phyloP scores from a whole-genome alignment of 1,284 basidiomycete species.

The Cryptococcus deneoformans region DNA sequence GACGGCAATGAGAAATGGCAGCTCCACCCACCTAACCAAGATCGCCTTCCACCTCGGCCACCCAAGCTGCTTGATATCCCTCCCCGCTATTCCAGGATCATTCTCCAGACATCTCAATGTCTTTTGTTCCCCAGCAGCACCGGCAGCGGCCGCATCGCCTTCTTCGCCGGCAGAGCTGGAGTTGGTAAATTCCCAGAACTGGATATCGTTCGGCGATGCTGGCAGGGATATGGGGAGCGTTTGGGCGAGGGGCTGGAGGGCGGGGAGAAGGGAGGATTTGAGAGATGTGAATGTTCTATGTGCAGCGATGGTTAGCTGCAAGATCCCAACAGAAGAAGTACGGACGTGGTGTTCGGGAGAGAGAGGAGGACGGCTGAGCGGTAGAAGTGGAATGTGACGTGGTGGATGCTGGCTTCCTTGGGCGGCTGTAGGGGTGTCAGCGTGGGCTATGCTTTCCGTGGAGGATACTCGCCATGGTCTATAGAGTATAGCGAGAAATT shows the following conservation, averaged over 20 bases:
- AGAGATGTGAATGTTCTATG: conserved; percentile 23
- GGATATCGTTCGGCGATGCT: conserved; percentile 20
- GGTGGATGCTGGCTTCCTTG: conserved; percentile 29
- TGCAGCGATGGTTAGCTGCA: conserved; percentile 1
- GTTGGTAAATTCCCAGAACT: conserved; percentile 32
- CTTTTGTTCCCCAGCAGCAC: background rate
- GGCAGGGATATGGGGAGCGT: conserved; percentile 17
- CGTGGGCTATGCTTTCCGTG: background rate
- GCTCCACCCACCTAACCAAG: conserved; percentile 34
- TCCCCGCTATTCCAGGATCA: background rate
- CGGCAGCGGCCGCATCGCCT: conserved; percentile 7
- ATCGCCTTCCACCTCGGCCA: conserved; percentile 42
- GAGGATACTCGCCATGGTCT: conserved; percentile 10
- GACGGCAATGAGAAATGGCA: too few relatives aligned
- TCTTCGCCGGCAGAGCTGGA: conserved; percentile 14
- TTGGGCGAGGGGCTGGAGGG: conserved; percentile 18
- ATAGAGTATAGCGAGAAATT: background rate
- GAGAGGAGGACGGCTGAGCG: conserved; percentile 37
- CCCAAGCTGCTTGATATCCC: conserved; percentile 15
- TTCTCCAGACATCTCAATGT: background rate
- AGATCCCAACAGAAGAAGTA: too few relatives aligned
- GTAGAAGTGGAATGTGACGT: conserved; percentile 41
- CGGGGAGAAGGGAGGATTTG: conserved; percentile 27
- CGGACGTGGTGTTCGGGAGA: conserved; percentile 37
- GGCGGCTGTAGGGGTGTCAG: conserved; percentile 25